Conservation (phyloP, 257 asterid genomes). For the Rehmannia glutinosa region DNA sequence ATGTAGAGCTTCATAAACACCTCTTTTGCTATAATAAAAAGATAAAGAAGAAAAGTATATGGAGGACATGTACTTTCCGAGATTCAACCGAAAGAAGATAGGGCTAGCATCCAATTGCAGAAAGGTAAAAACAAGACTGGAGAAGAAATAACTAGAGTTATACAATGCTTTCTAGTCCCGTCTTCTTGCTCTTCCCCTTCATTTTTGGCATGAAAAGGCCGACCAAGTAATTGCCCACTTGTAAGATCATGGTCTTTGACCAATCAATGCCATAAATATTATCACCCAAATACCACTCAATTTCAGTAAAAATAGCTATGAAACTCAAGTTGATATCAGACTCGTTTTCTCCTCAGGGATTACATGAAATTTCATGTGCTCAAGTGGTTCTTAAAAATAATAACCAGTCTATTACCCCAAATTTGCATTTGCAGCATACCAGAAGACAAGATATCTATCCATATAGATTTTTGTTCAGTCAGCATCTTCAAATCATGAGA, state of each 20-base stretch:
- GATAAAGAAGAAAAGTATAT: background rate
- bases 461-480: too few species aligned
- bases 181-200: background rate
- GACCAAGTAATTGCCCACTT: background rate
- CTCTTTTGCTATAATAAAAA: background rate
- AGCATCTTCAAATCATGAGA: too few species aligned
- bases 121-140: too few species aligned
- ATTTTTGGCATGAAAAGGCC: background rate
- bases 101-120: too few species aligned
- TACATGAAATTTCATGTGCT: background rate
- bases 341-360: background rate
- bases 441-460: too few species aligned
- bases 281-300: background rate
- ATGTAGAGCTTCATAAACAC: background rate
- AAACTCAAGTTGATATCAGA: background rate
- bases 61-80: background rate
- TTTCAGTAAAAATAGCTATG: background rate
- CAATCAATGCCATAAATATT: background rate
- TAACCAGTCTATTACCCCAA: too few species aligned
- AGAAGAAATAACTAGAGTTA: background rate
- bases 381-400: too few species aligned
- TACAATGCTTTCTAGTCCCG: background rate
- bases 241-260: constrained; percentile 5
- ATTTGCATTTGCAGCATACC: too few species aligned
- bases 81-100: background rate